These are phyloP conservation scores for Hirschioporus abietinus DNA, from an alignment of 768 basidiomycete species.

Conservation along the genomic window DNA sequence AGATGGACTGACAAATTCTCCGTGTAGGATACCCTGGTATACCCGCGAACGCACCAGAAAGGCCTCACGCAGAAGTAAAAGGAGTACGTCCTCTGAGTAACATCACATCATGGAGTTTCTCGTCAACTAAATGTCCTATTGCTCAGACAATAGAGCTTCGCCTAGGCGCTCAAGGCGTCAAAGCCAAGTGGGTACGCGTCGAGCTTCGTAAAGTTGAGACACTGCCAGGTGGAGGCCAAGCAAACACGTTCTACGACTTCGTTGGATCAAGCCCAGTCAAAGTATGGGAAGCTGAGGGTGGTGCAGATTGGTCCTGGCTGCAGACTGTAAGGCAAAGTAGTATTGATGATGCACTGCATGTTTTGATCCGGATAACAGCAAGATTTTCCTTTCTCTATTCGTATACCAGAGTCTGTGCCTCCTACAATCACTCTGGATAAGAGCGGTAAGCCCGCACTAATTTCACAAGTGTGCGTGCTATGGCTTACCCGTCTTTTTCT, in stretches of 20 bases:
- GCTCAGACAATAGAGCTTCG: constrained; percentile 81
- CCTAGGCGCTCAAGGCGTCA: constrained; percentile 64
- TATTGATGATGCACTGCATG: constrained; percentile 7
- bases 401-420: constrained; percentile 89
- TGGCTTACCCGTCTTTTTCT: neutral
- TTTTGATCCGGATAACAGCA: constrained; percentile 38
- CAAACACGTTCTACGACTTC: constrained; percentile 71
- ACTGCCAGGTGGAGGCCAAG: constrained; percentile 61
- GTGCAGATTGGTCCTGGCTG: constrained; percentile 62
- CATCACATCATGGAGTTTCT: constrained; percentile 6
- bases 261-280: constrained; percentile 79
- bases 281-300: constrained; percentile 77
- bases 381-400: constrained; percentile 87
- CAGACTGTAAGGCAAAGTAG: constrained; percentile 26
- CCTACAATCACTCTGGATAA: constrained; percentile 78
- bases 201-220: constrained; percentile 90
- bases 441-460: constrained; percentile 41
- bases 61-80: constrained; percentile 80
- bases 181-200: constrained; percentile 89
- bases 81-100: constrained; percentile 51
- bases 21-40: constrained; percentile 77
- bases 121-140: constrained; percentile 13
- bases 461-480: neutral
- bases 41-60: constrained; percentile 67
- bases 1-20: constrained; percentile 6